Evolutionary conservation across 257 asterid genomes (phyloP), one percentile per base, ranked within the genome.

Genomic region (Apocynum venetum): DNA sequence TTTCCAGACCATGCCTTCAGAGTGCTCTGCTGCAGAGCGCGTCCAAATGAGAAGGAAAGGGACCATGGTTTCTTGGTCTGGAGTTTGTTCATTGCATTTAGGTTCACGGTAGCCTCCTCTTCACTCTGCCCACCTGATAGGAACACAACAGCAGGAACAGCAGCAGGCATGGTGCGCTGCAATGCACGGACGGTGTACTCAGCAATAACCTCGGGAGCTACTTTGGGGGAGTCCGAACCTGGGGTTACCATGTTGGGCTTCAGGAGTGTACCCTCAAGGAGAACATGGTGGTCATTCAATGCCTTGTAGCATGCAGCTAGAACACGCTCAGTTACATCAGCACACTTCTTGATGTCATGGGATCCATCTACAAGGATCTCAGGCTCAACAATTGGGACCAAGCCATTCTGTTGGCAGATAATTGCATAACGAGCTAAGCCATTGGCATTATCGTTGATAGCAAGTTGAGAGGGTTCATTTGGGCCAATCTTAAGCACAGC

Each of bases 71-170:
- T 94, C 91, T 91, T 94, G 19, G 89, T 76, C 88, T 90, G 83
- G 2, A 91, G 87, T 60, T 90, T 87, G 90, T 93, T 93, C 95
- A 93, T 93, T 74, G 98, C 98, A 19, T 93, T 90, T 12, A 93
- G 96, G 88, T 93, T 93, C 51, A 82, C 71, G 0, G 98, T 90
- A 0, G 98, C 98, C 88, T 93, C 93, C 74, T 93, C 98, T 83
- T 93, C 97, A 41, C 98, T 93, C 88, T 93, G 98, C 19, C 98
- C 98, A 73, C 98, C 98, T 6, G 98, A 93, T 78, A 93, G 81
- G 79, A 94, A 94, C 77, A 94, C 98, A 0, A 92, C 97, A 6
- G 97, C 98, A 0, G 98, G 98, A 19, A 94, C 98, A 6, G 98
- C 98, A 72, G 90, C 68, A 2, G 98, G 98, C 98, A 94, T 88